Evolutionary conservation across 2,329 filamentous ascomycete species (phyloP), one percentile per base, ranked within the genome.

Genomic region (Ophiocordyceps camponoti-leonardi): DNA sequence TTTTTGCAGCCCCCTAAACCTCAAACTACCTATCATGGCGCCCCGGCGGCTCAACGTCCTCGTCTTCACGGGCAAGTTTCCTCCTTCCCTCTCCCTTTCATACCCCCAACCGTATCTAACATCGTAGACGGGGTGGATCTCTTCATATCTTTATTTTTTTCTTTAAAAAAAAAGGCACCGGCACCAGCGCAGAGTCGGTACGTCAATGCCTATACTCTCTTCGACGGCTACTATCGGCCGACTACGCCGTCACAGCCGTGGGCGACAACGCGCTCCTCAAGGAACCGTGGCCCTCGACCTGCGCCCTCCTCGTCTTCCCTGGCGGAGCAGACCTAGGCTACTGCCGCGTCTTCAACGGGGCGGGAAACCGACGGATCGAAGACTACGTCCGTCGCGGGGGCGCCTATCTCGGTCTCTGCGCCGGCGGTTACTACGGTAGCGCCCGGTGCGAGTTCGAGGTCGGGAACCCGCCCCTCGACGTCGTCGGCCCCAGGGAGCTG

Each of bases 301-400:
- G 90, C 60, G 86, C 87, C 0, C 73, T 96, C 11, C 73, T 98
- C 7, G 88, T 96, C 2, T 78, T 98, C 45, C 92, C 92, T 1
- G 92, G 92, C 20, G 92, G 92, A 30, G 90, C 86, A n/a, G 92
- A 98, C 58, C 71, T 93, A 44, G 86, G 83, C 44, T 98, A 95
- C 62, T 94, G 88, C 61, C 79, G 83, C 26, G 79, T 78, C 2
- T 73, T 98, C 50, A 92, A 96, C 60, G 92, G 92, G 33, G 71
- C 79, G 45, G 92, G 90, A 1, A 98, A 96, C 61, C 74, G 82
- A 33, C 75, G 77, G 51, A 95, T 98, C 60, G 69, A 73, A 46
- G 81, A 90, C 52, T 98, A 83, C 56, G 86, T 98, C 44, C 83
- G 86, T 48, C 73, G 77, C 28, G 92, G 92, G 26, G 92, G 92